These are phyloP conservation scores for Zea luxurians DNA, from an alignment of 176 grass and related monocot genomes.

Conservation along the genomic window DNA sequence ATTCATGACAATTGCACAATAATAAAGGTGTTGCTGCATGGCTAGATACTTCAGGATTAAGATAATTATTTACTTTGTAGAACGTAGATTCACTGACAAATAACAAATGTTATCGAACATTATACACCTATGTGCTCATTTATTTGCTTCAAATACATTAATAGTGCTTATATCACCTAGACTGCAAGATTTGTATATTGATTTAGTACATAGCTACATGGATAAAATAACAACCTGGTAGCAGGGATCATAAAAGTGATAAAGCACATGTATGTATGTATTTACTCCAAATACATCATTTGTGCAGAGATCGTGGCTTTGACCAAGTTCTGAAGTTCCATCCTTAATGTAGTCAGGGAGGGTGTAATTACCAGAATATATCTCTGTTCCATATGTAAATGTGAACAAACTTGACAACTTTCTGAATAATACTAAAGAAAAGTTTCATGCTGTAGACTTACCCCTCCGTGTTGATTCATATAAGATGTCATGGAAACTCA, in stretches of 20 bases:
- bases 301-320: neutral
- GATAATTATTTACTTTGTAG: conserved; percentile 6
- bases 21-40: neutral
- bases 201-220: conserved; percentile 8
- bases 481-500: conserved; percentile 1
- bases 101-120: neutral
- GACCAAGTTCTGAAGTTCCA: neutral
- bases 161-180: neutral
- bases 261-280: neutral
- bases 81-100: neutral
- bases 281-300: conserved; percentile 6
- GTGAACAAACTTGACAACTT: conserved; percentile 18
- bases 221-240: conserved; percentile 7
- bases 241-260: conserved; percentile 1
- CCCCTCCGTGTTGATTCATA: conserved; percentile 9
- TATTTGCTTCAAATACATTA: conserved; percentile 8
- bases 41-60: neutral
- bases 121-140: neutral
- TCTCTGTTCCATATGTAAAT: neutral
- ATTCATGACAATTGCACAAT: conserved; percentile 12
- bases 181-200: conserved; percentile 13
- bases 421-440: conserved; percentile 8
- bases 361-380: conserved; percentile 2
- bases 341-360: neutral
- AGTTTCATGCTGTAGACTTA: neutral